phyloP scores from a whole-genome alignment of 495 filamentous ascomycete species.

The Lophiostoma macrostomum region DNA sequence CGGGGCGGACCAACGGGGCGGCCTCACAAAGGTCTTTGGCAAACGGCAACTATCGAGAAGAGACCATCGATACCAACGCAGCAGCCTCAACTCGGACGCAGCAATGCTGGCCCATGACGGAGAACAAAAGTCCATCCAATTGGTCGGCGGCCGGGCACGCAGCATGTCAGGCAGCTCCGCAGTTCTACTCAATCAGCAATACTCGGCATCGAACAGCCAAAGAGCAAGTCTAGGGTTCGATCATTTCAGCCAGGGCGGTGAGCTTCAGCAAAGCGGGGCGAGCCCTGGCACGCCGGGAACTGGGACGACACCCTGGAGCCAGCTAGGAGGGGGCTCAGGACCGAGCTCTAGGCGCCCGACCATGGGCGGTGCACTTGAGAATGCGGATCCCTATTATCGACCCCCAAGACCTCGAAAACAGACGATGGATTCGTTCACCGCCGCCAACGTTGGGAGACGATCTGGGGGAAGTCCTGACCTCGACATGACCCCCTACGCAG shows the following conservation, averaged over 20 bases:
- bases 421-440: constrained; percentile 52
- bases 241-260: constrained; percentile 33
- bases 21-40: constrained; percentile 83
- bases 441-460: constrained; percentile 43
- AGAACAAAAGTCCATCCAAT: constrained; percentile 63
- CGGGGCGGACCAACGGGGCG: constrained; percentile 78
- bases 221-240: constrained; percentile 34
- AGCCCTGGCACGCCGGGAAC: constrained; percentile 46
- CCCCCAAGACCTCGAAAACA: constrained; percentile 68
- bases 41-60: constrained; percentile 87
- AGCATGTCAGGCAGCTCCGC: constrained; percentile 84
- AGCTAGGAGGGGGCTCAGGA: constrained; percentile 46
- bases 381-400: constrained; percentile 64
- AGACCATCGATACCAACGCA: constrained; percentile 58
- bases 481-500: constrained; percentile 49
- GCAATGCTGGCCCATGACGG: constrained; percentile 70
- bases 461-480: constrained; percentile 55
- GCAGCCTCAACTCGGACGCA: constrained; percentile 75
- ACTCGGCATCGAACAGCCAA: constrained; percentile 22
- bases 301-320: constrained; percentile 34
- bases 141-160: constrained; percentile 63
- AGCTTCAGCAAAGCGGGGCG: constrained; percentile 56
- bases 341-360: constrained; percentile 35
- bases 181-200: constrained; percentile 60
- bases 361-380: constrained; percentile 26